Conservation (phyloP, 345 rosid genomes). For the Pugionium cornutum region DNA sequence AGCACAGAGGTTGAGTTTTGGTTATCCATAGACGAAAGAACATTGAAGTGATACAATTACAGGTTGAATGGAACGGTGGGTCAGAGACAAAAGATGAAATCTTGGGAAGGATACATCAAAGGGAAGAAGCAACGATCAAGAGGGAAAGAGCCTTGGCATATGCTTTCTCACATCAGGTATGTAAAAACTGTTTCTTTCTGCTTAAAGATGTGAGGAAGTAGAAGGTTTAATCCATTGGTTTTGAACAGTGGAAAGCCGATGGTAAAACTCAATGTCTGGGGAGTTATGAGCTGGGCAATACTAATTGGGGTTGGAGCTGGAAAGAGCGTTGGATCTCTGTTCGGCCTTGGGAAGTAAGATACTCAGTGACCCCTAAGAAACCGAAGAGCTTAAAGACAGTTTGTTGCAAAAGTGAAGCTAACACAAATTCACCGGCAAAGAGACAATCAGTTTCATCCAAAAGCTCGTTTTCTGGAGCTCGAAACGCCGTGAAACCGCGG, state of each 20-base stretch:
- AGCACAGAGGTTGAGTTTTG: conserved; percentile 19
- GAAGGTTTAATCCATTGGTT: conserved; percentile 5
- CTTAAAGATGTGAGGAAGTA: background rate
- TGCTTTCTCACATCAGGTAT: conserved; percentile 96
- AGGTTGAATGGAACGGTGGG: conserved; percentile 97
- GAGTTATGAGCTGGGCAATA: conserved; percentile 63
- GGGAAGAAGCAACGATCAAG: conserved; percentile 89
- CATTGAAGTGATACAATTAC: conserved; percentile 32
- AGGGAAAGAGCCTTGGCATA: conserved; percentile 94
- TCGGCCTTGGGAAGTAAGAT: conserved; percentile 90
- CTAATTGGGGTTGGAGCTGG: conserved; percentile 99
- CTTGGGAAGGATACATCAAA: conserved; percentile 70
- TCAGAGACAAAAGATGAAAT: conserved; percentile 67
- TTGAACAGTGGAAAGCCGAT: conserved; percentile 77
- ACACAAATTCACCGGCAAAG: conserved; percentile 48
- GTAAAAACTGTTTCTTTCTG: conserved; percentile 2
- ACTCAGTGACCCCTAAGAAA: conserved; percentile 59
- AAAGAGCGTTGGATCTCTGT: conserved; percentile 90
- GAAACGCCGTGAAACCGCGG: conserved; percentile 47
- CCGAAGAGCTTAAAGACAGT: conserved; percentile 44
- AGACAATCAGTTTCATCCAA: conserved; percentile 55
- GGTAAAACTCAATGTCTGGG: conserved; percentile 52
- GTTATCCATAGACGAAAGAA: background rate
- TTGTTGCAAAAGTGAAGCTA: conserved; percentile 44
- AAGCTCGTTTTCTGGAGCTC: conserved; percentile 47